phyloP scores from a whole-genome alignment of 805 yeast species.

The Pichia nanzhaoensis region DNA sequence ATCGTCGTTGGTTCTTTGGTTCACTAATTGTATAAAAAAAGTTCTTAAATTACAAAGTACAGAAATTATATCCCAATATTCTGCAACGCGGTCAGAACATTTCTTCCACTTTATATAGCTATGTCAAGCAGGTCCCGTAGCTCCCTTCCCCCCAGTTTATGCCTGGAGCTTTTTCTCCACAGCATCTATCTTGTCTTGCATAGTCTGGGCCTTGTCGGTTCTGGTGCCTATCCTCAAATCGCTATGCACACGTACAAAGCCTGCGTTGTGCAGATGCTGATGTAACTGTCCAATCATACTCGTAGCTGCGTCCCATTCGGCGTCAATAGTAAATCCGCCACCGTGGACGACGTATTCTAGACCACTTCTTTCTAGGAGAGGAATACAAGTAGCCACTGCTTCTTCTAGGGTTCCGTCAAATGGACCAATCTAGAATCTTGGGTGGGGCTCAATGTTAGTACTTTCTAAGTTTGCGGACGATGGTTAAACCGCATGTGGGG shows the following conservation, averaged over 20 bases:
- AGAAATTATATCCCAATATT: no score
- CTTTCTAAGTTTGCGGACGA: no score
- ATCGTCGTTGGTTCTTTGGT: slow-evolving; percentile 9
- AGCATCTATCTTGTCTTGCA: slow-evolving; percentile 62
- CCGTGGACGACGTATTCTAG: slow-evolving; percentile 70
- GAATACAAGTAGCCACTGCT: slow-evolving; percentile 64
- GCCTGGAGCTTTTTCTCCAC: slow-evolving; percentile 46
- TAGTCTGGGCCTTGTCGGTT: slow-evolving; percentile 64
- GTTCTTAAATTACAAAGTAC: background rate
- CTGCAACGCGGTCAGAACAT: no score
- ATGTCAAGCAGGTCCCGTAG: background rate
- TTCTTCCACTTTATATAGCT: background rate
- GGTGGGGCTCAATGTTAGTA: background rate
- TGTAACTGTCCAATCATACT: slow-evolving; percentile 71
- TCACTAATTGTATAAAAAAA: background rate
- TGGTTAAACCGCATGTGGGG: no score
- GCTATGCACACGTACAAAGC: slow-evolving; percentile 72
- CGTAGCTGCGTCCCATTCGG: slow-evolving; percentile 85
- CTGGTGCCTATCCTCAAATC: slow-evolving; percentile 84
- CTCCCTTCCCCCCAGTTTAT: no score
- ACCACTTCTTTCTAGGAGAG: slow-evolving; percentile 51
- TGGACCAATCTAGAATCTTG: slow-evolving; percentile 55
- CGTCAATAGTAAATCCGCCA: slow-evolving; percentile 82
- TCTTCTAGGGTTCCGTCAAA: slow-evolving; percentile 68
- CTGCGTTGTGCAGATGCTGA: slow-evolving; percentile 58